Percentiles rank a stretch among this genome's conserved stretches.
phyloP scores from a whole-genome alignment of 257 asterid genomes.

The Ballota nigra region DNA sequence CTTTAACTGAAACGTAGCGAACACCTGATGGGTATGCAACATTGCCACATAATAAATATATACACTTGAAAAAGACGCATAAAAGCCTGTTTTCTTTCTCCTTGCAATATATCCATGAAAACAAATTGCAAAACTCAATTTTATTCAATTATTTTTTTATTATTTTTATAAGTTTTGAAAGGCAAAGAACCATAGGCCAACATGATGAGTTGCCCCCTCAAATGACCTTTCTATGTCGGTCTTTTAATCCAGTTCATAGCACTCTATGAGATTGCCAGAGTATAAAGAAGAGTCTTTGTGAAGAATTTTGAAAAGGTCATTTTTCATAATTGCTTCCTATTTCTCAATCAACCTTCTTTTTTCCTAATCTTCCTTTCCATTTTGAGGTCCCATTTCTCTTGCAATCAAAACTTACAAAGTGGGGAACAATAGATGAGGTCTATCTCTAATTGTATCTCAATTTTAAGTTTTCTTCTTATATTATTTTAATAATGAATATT shows the following conservation, averaged over 20 bases:
- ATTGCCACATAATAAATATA: neutral
- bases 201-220: constrained; percentile 30
- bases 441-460: neutral
- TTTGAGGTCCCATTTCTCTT: constrained; percentile 16
- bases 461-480: no score
- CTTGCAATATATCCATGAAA: neutral
- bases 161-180: neutral
- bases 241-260: neutral
- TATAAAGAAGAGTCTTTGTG: constrained; percentile 25
- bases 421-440: neutral
- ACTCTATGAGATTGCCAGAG: constrained; percentile 27
- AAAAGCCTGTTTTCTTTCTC: neutral
- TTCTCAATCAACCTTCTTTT: constrained; percentile 18
- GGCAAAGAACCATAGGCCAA: constrained; percentile 26
- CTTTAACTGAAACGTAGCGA: no score
- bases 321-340: constrained; percentile 34
- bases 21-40: no score
- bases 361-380: neutral
- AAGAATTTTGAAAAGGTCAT: neutral
- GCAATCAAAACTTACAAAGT: neutral
- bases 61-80: neutral
- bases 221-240: neutral
- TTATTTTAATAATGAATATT: no score
- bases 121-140: neutral
- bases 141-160: neutral